phyloP scores from a whole-genome alignment of 345 rosid genomes.

The Brassica cretica region DNA sequence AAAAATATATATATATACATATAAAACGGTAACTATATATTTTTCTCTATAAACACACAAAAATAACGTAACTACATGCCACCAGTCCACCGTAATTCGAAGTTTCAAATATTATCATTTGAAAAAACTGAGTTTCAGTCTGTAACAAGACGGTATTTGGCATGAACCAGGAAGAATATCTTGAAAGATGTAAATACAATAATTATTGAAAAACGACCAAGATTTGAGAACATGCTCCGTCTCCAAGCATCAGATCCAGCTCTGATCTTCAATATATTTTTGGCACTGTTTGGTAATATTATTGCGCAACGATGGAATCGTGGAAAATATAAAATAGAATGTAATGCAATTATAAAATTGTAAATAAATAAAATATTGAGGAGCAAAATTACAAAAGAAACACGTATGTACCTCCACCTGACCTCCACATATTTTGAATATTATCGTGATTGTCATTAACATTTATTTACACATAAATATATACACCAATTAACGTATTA shows the following conservation, averaged over 20 bases:
- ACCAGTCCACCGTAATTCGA: background rate
- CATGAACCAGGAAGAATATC: constrained; percentile 7
- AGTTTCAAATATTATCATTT: background rate
- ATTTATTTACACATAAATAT: background rate
- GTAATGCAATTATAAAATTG: background rate
- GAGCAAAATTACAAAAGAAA: background rate
- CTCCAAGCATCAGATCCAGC: constrained; percentile 21
- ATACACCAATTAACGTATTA: background rate
- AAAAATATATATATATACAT: background rate
- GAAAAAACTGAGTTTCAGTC: background rate
- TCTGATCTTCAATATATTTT: constrained; percentile 7
- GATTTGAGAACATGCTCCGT: constrained; percentile 31
- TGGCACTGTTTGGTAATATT: background rate
- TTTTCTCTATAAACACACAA: too few relatives aligned
- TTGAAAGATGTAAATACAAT: constrained; percentile 9
- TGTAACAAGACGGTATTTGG: background rate
- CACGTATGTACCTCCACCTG: background rate
- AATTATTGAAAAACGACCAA: constrained; percentile 31
- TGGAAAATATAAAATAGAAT: background rate
- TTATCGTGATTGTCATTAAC: background rate
- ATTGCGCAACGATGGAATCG: background rate
- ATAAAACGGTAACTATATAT: background rate
- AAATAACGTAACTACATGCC: background rate
- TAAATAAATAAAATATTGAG: background rate
- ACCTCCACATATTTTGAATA: background rate